These are phyloP conservation scores for Yueomyces sinensis DNA, from an alignment of 805 yeast species.

Conservation along the genomic window DNA sequence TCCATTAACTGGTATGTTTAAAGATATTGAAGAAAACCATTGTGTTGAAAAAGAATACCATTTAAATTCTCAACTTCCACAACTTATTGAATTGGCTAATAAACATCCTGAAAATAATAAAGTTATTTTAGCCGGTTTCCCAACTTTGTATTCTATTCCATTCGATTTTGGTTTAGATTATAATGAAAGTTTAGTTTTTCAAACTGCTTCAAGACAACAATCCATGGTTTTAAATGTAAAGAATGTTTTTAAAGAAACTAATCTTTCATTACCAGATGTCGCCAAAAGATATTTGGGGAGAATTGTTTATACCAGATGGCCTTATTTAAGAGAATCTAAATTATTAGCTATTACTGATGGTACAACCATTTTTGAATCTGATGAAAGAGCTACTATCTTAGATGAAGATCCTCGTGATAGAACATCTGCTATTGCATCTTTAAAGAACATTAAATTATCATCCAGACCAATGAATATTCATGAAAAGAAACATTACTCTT, in stretches of 20 bases:
- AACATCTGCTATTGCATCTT: neutral
- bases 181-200: conserved; percentile 65
- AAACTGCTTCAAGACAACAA: conserved; percentile 71
- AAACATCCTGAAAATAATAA: conserved; percentile 45
- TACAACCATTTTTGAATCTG: conserved; percentile 28
- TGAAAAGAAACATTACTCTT: conserved; percentile 34
- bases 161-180: conserved; percentile 38
- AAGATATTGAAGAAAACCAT: conserved; percentile 66
- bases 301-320: conserved; percentile 73
- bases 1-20: conserved; percentile 46
- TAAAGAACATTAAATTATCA: conserved; percentile 10
- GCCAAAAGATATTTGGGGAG: conserved; percentile 49
- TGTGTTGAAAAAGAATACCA: conserved; percentile 52
- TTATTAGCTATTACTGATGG: conserved; percentile 51
- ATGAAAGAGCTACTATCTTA: neutral
- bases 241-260: conserved; percentile 35
- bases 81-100: no score
- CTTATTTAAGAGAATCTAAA: conserved; percentile 73
- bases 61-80: conserved; percentile 35
- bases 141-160: conserved; percentile 62
- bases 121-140: conserved; percentile 81
- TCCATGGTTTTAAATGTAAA: conserved; percentile 61
- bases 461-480: conserved; percentile 32
- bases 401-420: neutral
- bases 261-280: conserved; percentile 47